phyloP scores from a whole-genome alignment of 75 land plant species.

The Picea glauca region DNA sequence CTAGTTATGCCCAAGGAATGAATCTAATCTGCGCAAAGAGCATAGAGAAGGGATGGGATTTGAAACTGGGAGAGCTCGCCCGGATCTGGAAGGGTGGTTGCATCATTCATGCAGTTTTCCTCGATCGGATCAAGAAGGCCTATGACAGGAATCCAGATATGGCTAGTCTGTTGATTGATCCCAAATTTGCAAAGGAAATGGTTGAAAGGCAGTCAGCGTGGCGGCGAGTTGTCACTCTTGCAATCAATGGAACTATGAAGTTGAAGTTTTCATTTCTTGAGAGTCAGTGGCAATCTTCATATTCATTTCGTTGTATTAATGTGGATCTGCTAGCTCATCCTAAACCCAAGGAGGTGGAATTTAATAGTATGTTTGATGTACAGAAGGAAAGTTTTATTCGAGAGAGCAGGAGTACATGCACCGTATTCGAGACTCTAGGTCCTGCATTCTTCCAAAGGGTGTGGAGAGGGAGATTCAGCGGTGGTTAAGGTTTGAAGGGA shows the following conservation, averaged over 20 bases:
- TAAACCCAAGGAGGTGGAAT: slow-evolving; percentile 4
- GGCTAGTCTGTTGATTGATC: slow-evolving; percentile 57
- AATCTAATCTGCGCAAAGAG: slow-evolving; percentile 62
- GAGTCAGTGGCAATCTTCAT: too few relatives aligned
- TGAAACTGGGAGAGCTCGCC: slow-evolving; percentile 64
- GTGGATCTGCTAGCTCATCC: slow-evolving; percentile 55
- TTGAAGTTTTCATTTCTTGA: slow-evolving; percentile 25
- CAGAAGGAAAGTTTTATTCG: too few relatives aligned
- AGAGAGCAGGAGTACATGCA: too few relatives aligned
- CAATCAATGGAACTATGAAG: slow-evolving; percentile 18
- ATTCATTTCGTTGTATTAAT: too few relatives aligned
- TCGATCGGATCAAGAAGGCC: slow-evolving; percentile 73
- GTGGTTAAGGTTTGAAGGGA: too few relatives aligned
- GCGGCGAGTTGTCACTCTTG: slow-evolving; percentile 56
- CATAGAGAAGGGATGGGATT: slow-evolving; percentile 49
- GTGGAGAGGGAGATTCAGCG: too few relatives aligned
- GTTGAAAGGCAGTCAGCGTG: slow-evolving; percentile 31
- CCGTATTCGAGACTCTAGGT: too few relatives aligned
- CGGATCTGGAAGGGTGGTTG: slow-evolving; percentile 83
- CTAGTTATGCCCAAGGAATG: slow-evolving; percentile 78
- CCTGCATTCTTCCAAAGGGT: too few relatives aligned
- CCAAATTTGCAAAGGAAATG: slow-evolving; percentile 44
- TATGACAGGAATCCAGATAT: slow-evolving; percentile 59
- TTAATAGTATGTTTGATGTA: too few relatives aligned
- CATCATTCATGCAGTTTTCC: slow-evolving; percentile 65